A percentile compares a stretch with the other conserved stretches of the same genome.
phyloP scores from a whole-genome alignment of 1,139 yeast species.

The Debaryomyces fabryi region DNA sequence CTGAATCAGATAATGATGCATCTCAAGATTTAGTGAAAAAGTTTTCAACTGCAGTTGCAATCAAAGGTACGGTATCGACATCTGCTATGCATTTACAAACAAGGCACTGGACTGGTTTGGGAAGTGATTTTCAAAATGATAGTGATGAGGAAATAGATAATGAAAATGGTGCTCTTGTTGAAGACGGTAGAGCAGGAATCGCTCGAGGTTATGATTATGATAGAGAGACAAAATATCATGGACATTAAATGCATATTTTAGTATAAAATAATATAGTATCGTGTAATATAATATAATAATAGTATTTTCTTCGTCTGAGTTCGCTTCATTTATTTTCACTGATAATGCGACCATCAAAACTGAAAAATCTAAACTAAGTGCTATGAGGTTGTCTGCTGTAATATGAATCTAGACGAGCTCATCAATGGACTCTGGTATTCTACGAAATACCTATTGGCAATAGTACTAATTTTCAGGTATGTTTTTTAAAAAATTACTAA shows the following conservation, averaged over 20 bases:
- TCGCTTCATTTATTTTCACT: neutral
- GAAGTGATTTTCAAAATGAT: slow-evolving; percentile 65
- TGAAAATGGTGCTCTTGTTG: slow-evolving; percentile 68
- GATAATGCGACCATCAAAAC: neutral
- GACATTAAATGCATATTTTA: neutral
- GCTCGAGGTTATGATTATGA: slow-evolving; percentile 77
- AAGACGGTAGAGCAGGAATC: slow-evolving; percentile 82
- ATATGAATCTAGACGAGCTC: neutral
- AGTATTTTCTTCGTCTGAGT: neutral
- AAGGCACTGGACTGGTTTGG: slow-evolving; percentile 87
- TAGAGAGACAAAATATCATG: slow-evolving; percentile 4
- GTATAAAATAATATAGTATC: neutral
- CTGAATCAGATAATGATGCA: slow-evolving; percentile 16
- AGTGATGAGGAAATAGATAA: slow-evolving; percentile 44
- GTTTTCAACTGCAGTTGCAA: slow-evolving; percentile 61
- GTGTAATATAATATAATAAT: neutral
- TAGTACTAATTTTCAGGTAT: neutral
- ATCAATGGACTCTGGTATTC: neutral
- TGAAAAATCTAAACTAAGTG: neutral
- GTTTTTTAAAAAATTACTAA: neutral
- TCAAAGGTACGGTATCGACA: slow-evolving; percentile 83
- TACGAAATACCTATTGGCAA: neutral
- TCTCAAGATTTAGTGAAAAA: slow-evolving; percentile 54
- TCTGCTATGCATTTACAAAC: slow-evolving; percentile 78
- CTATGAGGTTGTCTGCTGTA: neutral